Percentiles rank a stretch among this genome's conserved stretches.
phyloP scores from a whole-genome alignment of 2,329 filamentous ascomycete genomes.

The Fusarium duplospermum region DNA sequence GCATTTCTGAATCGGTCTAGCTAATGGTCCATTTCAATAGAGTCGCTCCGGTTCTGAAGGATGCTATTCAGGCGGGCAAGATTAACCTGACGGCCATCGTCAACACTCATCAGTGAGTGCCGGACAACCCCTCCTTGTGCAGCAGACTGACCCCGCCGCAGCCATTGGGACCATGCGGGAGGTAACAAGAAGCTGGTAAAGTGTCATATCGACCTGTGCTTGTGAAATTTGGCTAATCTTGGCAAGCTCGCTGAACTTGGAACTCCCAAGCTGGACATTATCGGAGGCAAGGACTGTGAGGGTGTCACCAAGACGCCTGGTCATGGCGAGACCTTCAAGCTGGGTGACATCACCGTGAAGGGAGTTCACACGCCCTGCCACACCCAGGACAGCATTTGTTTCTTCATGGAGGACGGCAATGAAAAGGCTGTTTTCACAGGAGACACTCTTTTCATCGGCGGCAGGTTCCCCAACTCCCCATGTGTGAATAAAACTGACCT shows the following conservation, averaged over 20 bases:
- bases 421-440: constrained; percentile 90
- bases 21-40: constrained; percentile 50
- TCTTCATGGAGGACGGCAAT: constrained; percentile 83
- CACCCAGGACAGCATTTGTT: constrained; percentile 98
- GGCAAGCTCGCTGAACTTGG: constrained; percentile 56
- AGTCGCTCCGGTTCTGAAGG: constrained; percentile 74
- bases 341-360: constrained; percentile 85
- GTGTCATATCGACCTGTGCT: background rate
- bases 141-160: constrained; percentile 51
- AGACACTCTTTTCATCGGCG: constrained; percentile 94
- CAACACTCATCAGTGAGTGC: constrained; percentile 92
- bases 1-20: background rate
- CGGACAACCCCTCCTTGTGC: background rate
- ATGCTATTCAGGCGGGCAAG: constrained; percentile 75
- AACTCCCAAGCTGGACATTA: constrained; percentile 76
- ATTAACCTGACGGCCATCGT: constrained; percentile 91
- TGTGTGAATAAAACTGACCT: constrained; percentile 10
- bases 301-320: constrained; percentile 81
- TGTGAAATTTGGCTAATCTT: constrained; percentile 2
- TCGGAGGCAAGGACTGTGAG: constrained; percentile 89
- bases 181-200: constrained; percentile 86
- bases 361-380: constrained; percentile 97
- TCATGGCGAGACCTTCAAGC: constrained; percentile 81
- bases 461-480: constrained; percentile 54
- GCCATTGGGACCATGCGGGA: constrained; percentile 94